Evolutionary conservation across 2,329 filamentous ascomycete species (phyloP).

Genomic region (Penicillium fuscoglaucum): DNA sequence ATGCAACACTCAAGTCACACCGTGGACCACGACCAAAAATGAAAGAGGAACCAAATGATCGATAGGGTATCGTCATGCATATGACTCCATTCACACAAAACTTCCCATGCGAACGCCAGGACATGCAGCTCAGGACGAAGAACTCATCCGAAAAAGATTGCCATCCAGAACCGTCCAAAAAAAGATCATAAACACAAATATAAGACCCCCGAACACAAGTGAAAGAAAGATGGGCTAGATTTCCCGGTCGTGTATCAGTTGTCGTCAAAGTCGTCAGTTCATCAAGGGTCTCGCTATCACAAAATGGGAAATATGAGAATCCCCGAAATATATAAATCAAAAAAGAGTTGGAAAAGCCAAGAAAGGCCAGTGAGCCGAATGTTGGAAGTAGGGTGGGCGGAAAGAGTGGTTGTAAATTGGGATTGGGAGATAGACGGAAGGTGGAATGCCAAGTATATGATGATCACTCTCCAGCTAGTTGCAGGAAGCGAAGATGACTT

Average conservation of each 20-base stretch:
- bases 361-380: not conserved
- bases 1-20: conserved; percentile 17
- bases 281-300: conserved; percentile 27
- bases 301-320: conserved; percentile 15
- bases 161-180: conserved; percentile 12
- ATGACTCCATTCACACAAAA: conserved; percentile 29
- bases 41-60: conserved; percentile 18
- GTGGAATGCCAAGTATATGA: conserved; percentile 5
- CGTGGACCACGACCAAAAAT: conserved; percentile 27
- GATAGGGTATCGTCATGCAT: conserved; percentile 40
- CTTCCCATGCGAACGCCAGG: conserved; percentile 31
- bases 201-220: conserved; percentile 29
- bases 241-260: conserved; percentile 37
- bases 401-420: conserved; percentile 4
- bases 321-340: conserved; percentile 21
- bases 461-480: conserved; percentile 4
- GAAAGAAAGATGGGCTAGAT: conserved; percentile 12
- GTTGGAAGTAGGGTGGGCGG: not conserved
- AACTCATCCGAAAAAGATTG: conserved; percentile 18
- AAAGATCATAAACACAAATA: conserved; percentile 24
- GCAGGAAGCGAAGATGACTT: conserved; percentile 14
- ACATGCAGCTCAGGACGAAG: conserved; percentile 28
- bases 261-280: conserved; percentile 38
- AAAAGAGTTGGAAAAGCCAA: conserved; percentile 6
- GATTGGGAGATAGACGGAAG: not conserved